Percentiles rank a stretch among this genome's conserved stretches.
Conservation (phyloP, 176 grass and related monocot species). For the Triticum monococcum region DNA sequence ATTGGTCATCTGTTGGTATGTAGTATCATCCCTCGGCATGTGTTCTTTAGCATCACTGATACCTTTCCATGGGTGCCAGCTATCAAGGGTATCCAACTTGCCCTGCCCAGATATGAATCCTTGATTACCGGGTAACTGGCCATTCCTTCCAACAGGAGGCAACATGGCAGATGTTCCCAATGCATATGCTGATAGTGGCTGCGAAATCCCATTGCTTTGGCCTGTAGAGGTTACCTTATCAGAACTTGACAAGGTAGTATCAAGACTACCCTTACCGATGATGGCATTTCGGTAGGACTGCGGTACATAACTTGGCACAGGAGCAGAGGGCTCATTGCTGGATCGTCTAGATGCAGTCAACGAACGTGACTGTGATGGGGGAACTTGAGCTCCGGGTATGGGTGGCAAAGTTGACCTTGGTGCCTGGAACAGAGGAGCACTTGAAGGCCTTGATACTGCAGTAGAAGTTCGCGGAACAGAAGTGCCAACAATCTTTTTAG, state of each 20-base stretch:
- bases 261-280: constrained; percentile 46
- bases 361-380: constrained; percentile 48
- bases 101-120: constrained; percentile 52
- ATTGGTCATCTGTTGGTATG: constrained; percentile 44
- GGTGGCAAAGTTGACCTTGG: constrained; percentile 52
- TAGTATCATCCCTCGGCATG: constrained; percentile 31
- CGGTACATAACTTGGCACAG: constrained; percentile 43
- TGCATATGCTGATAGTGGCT: constrained; percentile 30
- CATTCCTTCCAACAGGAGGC: constrained; percentile 35
- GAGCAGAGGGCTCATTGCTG: constrained; percentile 45
- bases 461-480: constrained; percentile 21
- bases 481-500: constrained; percentile 10
- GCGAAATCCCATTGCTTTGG: constrained; percentile 30
- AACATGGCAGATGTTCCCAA: constrained; percentile 37
- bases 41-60: constrained; percentile 44
- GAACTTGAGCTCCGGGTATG: constrained; percentile 32
- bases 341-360: constrained; percentile 47
- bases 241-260: constrained; percentile 28
- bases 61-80: constrained; percentile 56
- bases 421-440: constrained; percentile 61
- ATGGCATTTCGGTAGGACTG: constrained; percentile 75
- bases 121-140: constrained; percentile 39
- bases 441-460: constrained; percentile 61
- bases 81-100: constrained; percentile 39
- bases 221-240: constrained; percentile 46